phyloP scores from a whole-genome alignment of 805 yeast genomes.

The Kodamaea restingae region DNA sequence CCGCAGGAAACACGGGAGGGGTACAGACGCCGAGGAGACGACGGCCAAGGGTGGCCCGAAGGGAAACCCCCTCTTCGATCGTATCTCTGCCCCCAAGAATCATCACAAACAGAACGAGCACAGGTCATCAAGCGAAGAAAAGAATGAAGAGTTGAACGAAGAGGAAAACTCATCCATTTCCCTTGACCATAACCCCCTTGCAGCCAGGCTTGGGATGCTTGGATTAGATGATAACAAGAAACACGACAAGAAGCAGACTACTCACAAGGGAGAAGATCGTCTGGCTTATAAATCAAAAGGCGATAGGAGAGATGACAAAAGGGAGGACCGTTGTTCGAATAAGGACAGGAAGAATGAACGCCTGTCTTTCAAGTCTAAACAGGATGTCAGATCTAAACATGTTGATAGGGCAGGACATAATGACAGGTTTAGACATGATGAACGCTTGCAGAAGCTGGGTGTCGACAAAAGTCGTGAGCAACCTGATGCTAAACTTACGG shows the following conservation, averaged over 20 bases:
- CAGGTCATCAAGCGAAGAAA: not conserved
- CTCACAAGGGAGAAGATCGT: not conserved
- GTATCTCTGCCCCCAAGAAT: no score
- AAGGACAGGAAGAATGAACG: no score
- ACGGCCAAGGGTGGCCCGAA: no score
- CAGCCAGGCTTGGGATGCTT: constrained; percentile 7
- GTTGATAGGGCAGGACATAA: no score
- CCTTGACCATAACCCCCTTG: constrained; percentile 5
- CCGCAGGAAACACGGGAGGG: not conserved
- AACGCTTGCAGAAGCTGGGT: not conserved
- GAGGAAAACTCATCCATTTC: not conserved
- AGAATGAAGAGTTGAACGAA: not conserved
- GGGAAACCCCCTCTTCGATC: no score
- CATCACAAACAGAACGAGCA: not conserved
- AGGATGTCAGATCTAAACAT: no score
- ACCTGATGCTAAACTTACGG: not conserved
- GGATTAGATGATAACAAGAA: not conserved
- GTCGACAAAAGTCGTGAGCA: not conserved
- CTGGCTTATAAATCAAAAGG: no score
- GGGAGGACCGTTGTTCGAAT: no score
- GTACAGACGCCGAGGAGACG: no score
- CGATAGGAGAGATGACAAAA: no score
- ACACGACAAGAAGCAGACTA: not conserved
- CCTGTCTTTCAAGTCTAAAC: no score
- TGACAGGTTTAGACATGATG: no score